Evolutionary conservation across 2,329 filamentous ascomycete species (phyloP), one percentile per base, ranked within the genome.

Genomic region (Nemania sp.): DNA sequence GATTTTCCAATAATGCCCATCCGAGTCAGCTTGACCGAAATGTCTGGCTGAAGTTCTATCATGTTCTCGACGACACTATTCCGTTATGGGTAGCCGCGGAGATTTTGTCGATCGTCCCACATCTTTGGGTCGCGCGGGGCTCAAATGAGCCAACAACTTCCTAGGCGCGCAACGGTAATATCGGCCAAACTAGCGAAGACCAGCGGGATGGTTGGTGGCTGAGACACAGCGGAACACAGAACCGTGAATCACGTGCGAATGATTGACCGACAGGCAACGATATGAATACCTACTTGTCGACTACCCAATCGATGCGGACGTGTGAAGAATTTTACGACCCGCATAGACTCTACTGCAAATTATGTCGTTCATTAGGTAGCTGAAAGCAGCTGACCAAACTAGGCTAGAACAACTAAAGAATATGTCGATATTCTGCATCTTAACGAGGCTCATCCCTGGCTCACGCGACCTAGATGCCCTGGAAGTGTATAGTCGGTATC

Each of bases 21-120:
- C 26, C 26, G 18, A 32, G 15, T 60, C 49, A 57, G 58, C 54
- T 66, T 51, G 60, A 52, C 22, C 18, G 53, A 43, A 35, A 15
- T 26, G 35, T 68, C 57, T 70, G 65, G 68, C 62, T 68, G 62
- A 62, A 58, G 27, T 65, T 65, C 65, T 43, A 65, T 66, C 58
- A 54, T 35, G 58, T 68, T 66, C 66, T 70, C 62, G 58, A 68
- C 66, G 66, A 63, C 59, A 68, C 66, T 70, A 63, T 63, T 68
- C 58, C 58, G 49, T 45, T 64, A 58, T 57, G 38, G 68, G 63
- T 51, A 24, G 58, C 47, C 18, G 56, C 61, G 61, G 68, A 64
- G 66, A 67, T 66, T 70, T 72, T 54, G 61, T 66, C 60, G 68
- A 69, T 70, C 66, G 62, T 67, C 60, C 70, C 70, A 69, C 70